Conservation (phyloP, 805 yeast genomes). For the Komagataella kurtzmanii region DNA sequence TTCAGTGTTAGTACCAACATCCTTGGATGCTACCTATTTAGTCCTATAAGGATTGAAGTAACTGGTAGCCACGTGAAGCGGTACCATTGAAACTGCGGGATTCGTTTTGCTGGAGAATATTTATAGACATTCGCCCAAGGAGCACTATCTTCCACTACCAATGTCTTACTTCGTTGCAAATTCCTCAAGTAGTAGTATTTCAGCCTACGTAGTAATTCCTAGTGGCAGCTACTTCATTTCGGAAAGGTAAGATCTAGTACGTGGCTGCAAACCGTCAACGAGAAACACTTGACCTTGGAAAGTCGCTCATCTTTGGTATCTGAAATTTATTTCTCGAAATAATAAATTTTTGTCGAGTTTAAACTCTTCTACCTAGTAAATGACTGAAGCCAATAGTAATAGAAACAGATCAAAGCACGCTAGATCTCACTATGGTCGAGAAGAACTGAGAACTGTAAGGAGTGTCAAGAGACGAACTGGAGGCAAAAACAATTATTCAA, state of each 20-base stretch:
- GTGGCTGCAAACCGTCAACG: too few relatives aligned
- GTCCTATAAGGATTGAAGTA: too few relatives aligned
- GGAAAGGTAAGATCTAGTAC: too few relatives aligned
- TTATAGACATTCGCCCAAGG: too few relatives aligned
- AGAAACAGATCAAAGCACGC: conserved; percentile 12
- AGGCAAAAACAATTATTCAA: conserved; percentile 7
- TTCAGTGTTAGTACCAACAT: neutral
- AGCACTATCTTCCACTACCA: too few relatives aligned
- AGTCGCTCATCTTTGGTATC: neutral
- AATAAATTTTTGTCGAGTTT: neutral
- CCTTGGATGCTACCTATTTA: neutral
- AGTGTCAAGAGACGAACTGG: conserved; percentile 33
- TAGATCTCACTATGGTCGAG: conserved; percentile 32
- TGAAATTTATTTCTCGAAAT: neutral
- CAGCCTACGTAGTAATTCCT: too few relatives aligned
- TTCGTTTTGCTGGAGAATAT: too few relatives aligned
- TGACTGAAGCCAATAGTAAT: neutral
- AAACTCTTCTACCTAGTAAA: neutral
- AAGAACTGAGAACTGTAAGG: conserved; percentile 43
- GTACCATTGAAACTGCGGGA: too few relatives aligned
- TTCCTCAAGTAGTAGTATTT: too few relatives aligned
- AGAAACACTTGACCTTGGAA: neutral
- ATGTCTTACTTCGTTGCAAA: too few relatives aligned
- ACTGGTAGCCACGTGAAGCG: too few relatives aligned
- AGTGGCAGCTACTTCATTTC: too few relatives aligned